phyloP scores from a whole-genome alignment of 129 eudicot species.

The Chrysanthemum makinoi region DNA sequence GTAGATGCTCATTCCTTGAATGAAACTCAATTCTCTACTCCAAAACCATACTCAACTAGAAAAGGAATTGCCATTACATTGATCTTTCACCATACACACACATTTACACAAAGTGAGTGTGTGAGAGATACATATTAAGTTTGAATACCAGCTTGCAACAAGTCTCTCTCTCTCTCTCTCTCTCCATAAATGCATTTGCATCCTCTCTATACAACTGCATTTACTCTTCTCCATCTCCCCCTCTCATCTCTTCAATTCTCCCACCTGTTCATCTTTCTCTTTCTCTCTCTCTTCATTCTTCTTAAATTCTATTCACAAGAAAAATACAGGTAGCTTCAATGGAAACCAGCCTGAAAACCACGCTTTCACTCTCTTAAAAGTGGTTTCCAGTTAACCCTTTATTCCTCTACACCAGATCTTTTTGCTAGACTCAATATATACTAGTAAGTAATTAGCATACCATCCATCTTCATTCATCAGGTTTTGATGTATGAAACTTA shows the following conservation, averaged over 20 bases:
- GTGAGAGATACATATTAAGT: neutral
- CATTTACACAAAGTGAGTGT: constrained; percentile 21
- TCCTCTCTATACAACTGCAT: constrained; percentile 41
- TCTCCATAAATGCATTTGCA: constrained; percentile 42
- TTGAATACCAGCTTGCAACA: constrained; percentile 37
- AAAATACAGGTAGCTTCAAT: constrained; percentile 38
- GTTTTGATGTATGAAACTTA: neutral
- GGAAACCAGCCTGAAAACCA: constrained; percentile 42
- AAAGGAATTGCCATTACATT: too few relatives aligned
- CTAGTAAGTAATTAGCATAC: constrained; percentile 23
- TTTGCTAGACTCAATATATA: constrained; percentile 9
- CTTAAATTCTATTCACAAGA: constrained; percentile 44
- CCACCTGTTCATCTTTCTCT: constrained; percentile 38
- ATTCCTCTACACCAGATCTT: constrained; percentile 14
- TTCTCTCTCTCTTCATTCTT: constrained; percentile 38
- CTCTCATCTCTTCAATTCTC: constrained; percentile 44
- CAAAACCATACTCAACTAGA: too few relatives aligned
- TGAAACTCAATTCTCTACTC: too few relatives aligned
- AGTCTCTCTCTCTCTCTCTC: constrained; percentile 39
- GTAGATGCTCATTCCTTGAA: too few relatives aligned
- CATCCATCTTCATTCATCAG: constrained; percentile 9
- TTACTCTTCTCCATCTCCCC: constrained; percentile 38
- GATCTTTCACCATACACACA: neutral
- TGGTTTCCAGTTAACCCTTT: constrained; percentile 27
- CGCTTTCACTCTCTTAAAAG: constrained; percentile 33